phyloP scores from a whole-genome alignment of 495 filamentous ascomycete species.

The Talaromyces proteolyticus region DNA sequence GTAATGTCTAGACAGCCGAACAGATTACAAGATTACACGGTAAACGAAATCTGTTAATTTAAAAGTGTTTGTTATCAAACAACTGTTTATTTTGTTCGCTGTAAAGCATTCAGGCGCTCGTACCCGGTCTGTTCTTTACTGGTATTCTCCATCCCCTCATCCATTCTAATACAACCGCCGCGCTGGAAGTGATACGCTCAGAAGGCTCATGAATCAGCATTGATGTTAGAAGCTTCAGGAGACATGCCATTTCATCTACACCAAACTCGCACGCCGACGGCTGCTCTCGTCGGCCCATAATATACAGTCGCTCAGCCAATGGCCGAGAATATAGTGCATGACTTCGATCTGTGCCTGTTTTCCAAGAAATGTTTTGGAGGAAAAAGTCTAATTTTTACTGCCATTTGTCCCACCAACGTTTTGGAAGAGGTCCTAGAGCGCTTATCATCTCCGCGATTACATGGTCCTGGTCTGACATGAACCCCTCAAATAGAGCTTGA shows the following conservation, averaged over 20 bases:
- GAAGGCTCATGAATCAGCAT: constrained; percentile 24
- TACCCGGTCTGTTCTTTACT: not conserved
- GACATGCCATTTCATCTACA: constrained; percentile 12
- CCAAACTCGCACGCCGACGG: constrained; percentile 3
- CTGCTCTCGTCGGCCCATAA: constrained; percentile 14
- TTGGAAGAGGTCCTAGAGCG: constrained; percentile 14
- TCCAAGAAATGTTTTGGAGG: constrained; percentile 11
- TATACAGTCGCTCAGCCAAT: constrained; percentile 11
- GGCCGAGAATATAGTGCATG: constrained; percentile 7
- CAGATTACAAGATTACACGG: too few species aligned
- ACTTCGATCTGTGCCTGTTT: constrained; percentile 1
- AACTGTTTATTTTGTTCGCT: too few species aligned
- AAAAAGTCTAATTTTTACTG: constrained; percentile 7
- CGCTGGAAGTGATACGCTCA: constrained; percentile 14
- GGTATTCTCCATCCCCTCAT: constrained; percentile 1
- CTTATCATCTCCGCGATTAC: constrained; percentile 14
- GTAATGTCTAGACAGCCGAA: too few species aligned
- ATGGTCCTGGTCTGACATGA: constrained; percentile 11
- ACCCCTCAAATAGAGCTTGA: constrained; percentile 15
- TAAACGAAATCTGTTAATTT: too few species aligned
- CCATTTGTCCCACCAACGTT: constrained; percentile 16
- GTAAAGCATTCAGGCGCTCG: not conserved
- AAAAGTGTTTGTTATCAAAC: too few species aligned
- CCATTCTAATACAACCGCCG: constrained; percentile 7
- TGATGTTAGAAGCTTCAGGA: constrained; percentile 17